Evolutionary conservation across 306 rosid species (phyloP), one percentile per base, ranked within the genome.

Genomic region (Datisca glomerata): DNA sequence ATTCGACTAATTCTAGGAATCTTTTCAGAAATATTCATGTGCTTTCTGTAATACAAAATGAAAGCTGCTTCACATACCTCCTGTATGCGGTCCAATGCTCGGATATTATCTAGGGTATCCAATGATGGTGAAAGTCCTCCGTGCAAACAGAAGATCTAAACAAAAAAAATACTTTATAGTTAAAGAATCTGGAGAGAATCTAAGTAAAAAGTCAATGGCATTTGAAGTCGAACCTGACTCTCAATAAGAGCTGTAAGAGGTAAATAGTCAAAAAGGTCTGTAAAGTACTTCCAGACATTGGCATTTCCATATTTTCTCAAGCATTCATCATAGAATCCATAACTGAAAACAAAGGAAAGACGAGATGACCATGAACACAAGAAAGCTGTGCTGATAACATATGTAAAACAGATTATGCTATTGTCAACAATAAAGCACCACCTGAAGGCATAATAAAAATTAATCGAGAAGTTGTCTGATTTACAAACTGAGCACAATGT

Each of bases 241-340:
- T 86, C 96, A 20, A 86, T 80, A 42, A 86, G 94, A 67, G 96
- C 96, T 31, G 96, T 86, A 52, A 86, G 81, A 52, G 96, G 96
- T 53, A 86, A 71, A 59, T 86, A 86, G 73, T 86, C 96, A 72
- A 86, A 86, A 53, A 86, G 68, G 55, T 86, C 94, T 2, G 96
- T 86, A 38, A 86, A 86, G 61, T 52, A 73, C 64, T 86, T 86
- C 96, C 96, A 86, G 56, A 86, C 96, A 67, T 86, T 86, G 43
- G 96, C 96, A 60, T 81, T 86, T 53, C 96, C 96, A 47, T 86
- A 86, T 63, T 86, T 86, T 74, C 96, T 75, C 77, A 86, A 82
- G 70, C 96, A 86, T 65, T 86, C 96, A 5, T 86, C 96, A n/a
- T 86, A 86, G 65, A 86, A 86, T 38, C 96, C 96, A 79, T 86